These are phyloP conservation scores for Polychytrium aggregatum DNA, from an alignment of 192 early-diverging fungal genomes.

Conservation along the genomic window DNA sequence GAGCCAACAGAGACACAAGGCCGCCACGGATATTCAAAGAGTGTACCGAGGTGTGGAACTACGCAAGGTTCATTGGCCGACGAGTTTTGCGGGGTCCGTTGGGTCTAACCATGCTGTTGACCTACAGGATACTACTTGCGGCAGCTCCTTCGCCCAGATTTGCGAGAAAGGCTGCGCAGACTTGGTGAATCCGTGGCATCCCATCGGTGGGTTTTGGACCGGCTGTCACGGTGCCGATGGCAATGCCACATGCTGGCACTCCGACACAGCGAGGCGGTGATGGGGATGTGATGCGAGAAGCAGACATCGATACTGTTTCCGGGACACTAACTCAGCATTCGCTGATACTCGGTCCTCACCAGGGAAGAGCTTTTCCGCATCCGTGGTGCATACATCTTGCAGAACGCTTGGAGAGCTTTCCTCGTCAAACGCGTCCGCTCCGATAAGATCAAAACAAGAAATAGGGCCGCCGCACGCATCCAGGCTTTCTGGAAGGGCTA, in stretches of 20 bases:
- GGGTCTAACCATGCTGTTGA: too few species aligned
- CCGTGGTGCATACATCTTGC: slow-evolving; percentile 37
- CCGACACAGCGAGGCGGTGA: background rate
- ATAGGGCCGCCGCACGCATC: slow-evolving; percentile 38
- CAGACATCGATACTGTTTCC: too few species aligned
- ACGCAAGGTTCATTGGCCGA: background rate
- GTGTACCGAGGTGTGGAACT: slow-evolving; percentile 25
- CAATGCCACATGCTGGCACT: too few species aligned
- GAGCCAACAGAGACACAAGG: slow-evolving; percentile 21
- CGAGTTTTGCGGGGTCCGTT: background rate
- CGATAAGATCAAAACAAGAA: slow-evolving; percentile 40
- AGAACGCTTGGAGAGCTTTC: slow-evolving; percentile 36
- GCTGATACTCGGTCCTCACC: too few species aligned
- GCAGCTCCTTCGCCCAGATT: slow-evolving; percentile 29
- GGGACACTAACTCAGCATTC: too few species aligned
- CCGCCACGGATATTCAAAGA: slow-evolving; percentile 36
- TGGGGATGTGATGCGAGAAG: background rate
- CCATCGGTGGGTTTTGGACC: slow-evolving; percentile 11
- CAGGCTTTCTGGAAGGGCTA: slow-evolving; percentile 49
- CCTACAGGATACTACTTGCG: slow-evolving; percentile 33
- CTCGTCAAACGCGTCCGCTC: slow-evolving; percentile 23
- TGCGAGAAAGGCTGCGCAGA: slow-evolving; percentile 24
- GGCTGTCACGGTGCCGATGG: too few species aligned
- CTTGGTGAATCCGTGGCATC: slow-evolving; percentile 33
- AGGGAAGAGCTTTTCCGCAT: slow-evolving; percentile 30